Evolutionary conservation across 768 basidiomycete genomes (phyloP).

Genomic region (Ramaria sp.): DNA sequence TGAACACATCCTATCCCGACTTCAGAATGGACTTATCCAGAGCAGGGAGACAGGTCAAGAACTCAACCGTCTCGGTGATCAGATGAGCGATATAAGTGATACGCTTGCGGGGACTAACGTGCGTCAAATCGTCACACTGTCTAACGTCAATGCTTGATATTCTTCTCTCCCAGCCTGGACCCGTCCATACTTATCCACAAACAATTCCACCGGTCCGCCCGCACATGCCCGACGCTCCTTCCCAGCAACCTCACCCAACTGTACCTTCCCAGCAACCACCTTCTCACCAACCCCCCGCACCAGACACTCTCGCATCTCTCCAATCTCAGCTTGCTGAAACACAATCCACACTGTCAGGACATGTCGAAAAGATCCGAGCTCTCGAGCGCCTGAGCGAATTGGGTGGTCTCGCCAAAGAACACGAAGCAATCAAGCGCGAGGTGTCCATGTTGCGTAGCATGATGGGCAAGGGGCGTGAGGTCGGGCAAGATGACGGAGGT

Average conservation of each 20-base stretch:
- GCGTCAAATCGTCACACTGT: slow-evolving; percentile 19
- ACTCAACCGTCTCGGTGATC: slow-evolving; percentile 59
- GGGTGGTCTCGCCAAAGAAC: slow-evolving; percentile 36
- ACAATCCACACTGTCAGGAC: slow-evolving; percentile 60
- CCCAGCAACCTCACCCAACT: not conserved
- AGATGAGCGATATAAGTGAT: slow-evolving; percentile 88
- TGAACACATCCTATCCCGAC: slow-evolving; percentile 78
- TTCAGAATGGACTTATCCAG: slow-evolving; percentile 93
- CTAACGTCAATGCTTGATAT: not conserved
- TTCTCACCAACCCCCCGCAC: slow-evolving; percentile 17
- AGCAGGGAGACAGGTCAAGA: slow-evolving; percentile 89
- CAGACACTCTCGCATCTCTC: slow-evolving; percentile 33
- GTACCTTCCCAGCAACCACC: slow-evolving; percentile 14
- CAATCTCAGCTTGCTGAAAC: slow-evolving; percentile 81
- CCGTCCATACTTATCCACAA: slow-evolving; percentile 52
- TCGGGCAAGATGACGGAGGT: slow-evolving; percentile 8
- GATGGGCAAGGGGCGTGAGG: slow-evolving; percentile 42
- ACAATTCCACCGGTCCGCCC: slow-evolving; percentile 57
- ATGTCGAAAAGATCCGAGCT: slow-evolving; percentile 74
- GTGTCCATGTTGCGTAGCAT: slow-evolving; percentile 60
- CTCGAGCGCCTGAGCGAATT: slow-evolving; percentile 60
- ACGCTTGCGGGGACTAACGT: slow-evolving; percentile 79
- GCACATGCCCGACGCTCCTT: slow-evolving; percentile 12
- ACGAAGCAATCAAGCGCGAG: slow-evolving; percentile 74
- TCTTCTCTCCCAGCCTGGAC: slow-evolving; percentile 37